Evolutionary conservation across 192 early-diverging fungal genomes (phyloP), one percentile per base, ranked within the genome.

Genomic region (Piromyces sp.): DNA sequence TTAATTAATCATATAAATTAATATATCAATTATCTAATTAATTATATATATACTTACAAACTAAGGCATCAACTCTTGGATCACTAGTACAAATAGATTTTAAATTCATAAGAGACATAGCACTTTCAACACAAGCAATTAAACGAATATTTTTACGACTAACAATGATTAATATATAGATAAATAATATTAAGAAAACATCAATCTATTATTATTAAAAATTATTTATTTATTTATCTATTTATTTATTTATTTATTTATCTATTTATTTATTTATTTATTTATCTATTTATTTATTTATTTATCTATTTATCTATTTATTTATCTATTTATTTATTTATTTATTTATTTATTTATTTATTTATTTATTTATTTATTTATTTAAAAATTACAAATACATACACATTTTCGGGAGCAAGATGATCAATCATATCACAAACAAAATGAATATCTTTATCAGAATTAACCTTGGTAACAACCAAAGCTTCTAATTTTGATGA

Each of bases 91-190:
- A 94, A 81, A 98, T 96, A 68, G 93, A 94, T 26, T 80, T 37
- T 28, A 97, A 83, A 80, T 96, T 96, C 89, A 97, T 88, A 28
- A 98, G 80, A 0, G 94, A 95, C 42, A 92, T 87, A 29, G 95
- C 97, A 83, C 92, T 95, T 86, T 98, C 97, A 68, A 98, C 93
- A 9, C 91, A 93, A 0, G 95, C 95, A 68, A 98, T 91, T n/a
- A 98, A 87, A 29, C 91, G 87, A 82, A 98, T 90, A 29, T 91
- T 88, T 79, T 86, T 85, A 17, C 89, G 89, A 58, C 92, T 92
- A 28, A 2, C 30, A 31, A 36, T 82, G 22, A 2, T 42, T 30
- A 5, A 36, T 17, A 38, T 37, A 83, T 78, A 83, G 33, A n/a
- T n/a, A n/a, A n/a, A n/a, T n/a, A n/a, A n/a, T n/a, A n/a, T n/a